These are phyloP conservation scores for Adenanthera pavonina DNA, from an alignment of 306 rosid genomes.

Conservation along the genomic window DNA sequence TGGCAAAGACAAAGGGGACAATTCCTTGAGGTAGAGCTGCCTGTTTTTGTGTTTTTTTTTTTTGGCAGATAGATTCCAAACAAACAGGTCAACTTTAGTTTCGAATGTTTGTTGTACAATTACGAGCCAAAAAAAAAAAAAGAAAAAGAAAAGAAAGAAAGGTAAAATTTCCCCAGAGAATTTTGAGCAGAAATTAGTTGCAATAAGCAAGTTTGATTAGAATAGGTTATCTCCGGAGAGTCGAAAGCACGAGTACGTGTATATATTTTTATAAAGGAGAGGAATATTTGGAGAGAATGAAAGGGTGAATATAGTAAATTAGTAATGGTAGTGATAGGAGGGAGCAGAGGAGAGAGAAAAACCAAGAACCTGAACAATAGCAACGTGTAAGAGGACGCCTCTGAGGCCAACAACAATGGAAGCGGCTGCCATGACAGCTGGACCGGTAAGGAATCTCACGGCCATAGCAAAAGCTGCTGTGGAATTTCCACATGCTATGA, in stretches of 20 bases:
- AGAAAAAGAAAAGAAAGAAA: background rate
- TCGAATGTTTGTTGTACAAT: conserved; percentile 43
- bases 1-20: conserved; percentile 97
- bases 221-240: conserved; percentile 44
- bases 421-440: conserved; percentile 99
- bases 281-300: conserved; percentile 33
- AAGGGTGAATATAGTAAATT: conserved; percentile 37
- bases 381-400: conserved; percentile 87
- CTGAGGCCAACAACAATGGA: conserved; percentile 92
- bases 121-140: background rate
- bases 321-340: conserved; percentile 49
- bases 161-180: background rate
- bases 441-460: conserved; percentile 97
- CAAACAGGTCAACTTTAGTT: conserved; percentile 43
- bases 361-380: conserved; percentile 80
- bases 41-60: conserved; percentile 50
- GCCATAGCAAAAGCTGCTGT: conserved; percentile 90
- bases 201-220: background rate
- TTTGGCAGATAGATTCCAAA: conserved; percentile 33
- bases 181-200: background rate
- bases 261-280: conserved; percentile 5
- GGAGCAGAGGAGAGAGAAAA: conserved; percentile 44
- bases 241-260: background rate
- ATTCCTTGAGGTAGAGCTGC: conserved; percentile 99
- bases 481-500: conserved; percentile 97